phyloP scores from a whole-genome alignment of 2,329 filamentous ascomycete species.

The Tolypocladium paradoxum region DNA sequence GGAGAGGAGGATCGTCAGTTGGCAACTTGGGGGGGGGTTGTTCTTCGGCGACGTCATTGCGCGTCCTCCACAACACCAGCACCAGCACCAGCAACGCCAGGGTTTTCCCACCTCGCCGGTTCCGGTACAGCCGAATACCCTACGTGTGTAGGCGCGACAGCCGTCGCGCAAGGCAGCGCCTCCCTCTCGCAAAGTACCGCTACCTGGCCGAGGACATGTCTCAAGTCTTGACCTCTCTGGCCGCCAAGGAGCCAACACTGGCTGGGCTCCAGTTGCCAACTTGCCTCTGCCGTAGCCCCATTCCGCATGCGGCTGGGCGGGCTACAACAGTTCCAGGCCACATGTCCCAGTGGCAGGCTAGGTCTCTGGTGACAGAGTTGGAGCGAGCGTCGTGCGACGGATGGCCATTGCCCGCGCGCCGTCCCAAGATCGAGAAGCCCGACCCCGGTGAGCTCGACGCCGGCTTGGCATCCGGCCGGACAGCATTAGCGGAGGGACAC shows the following conservation, averaged over 20 bases:
- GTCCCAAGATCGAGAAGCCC: neutral
- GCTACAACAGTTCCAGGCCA: slow-evolving; percentile 3
- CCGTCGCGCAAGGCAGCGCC: neutral
- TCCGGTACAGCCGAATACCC: neutral
- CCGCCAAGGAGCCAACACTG: too few species aligned
- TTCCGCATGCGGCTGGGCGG: slow-evolving; percentile 9
- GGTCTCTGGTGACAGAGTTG: slow-evolving; percentile 4
- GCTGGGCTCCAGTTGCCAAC: neutral
- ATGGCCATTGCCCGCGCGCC: neutral
- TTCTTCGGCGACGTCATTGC: slow-evolving; percentile 10
- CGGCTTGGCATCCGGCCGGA: neutral
- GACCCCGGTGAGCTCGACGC: neutral
- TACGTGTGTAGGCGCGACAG: neutral
- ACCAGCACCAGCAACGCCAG: neutral
- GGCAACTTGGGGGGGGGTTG: slow-evolving; percentile 2
- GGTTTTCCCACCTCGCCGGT: neutral
- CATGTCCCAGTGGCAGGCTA: slow-evolving; percentile 4
- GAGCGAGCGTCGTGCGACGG: neutral
- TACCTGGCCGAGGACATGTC: neutral
- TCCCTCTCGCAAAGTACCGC: neutral
- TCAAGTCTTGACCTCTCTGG: neutral
- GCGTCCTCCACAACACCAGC: neutral
- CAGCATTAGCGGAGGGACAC: neutral
- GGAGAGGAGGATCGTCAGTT: slow-evolving; percentile 5
- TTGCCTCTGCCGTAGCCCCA: neutral